Conservation (phyloP, 78 protist species). For the Dictyostelium capitatum region DNA sequence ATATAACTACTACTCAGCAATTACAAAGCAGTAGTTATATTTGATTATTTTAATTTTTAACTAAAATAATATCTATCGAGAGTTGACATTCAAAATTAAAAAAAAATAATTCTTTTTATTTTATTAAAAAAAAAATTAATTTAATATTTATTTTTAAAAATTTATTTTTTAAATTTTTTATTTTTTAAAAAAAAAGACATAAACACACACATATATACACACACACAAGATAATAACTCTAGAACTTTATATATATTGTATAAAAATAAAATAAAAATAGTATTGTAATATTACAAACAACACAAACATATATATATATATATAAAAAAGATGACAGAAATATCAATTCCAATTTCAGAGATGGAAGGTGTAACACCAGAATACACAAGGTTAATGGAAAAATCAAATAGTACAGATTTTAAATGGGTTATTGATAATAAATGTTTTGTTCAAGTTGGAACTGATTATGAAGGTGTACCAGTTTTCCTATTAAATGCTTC, state of each 20-base stretch:
- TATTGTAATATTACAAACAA: background rate
- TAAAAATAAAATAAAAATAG: background rate
- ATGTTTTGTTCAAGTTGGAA: constrained; percentile 28
- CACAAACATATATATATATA: background rate
- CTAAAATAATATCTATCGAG: no score
- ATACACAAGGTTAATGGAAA: constrained; percentile 30
- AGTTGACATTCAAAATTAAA: background rate
- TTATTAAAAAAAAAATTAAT: background rate
- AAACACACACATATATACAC: background rate
- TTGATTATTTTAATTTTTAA: no score
- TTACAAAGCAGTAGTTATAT: no score
- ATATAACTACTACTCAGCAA: no score
- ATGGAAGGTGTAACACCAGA: constrained; percentile 53
- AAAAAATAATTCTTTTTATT: background rate
- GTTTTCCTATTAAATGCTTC: constrained; percentile 25
- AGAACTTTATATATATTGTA: background rate
- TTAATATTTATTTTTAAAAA: no score
- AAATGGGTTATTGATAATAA: background rate
- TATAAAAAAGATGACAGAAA: background rate
- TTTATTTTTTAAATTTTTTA: background rate
- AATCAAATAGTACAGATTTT: constrained; percentile 10
- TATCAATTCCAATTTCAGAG: constrained; percentile 26
- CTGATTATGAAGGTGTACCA: constrained; percentile 47
- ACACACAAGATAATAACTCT: background rate
- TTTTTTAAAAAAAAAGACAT: background rate